A percentile compares a stretch with the other conserved stretches of the same genome.
These are phyloP conservation scores for Chalciporus pseudorubinellus DNA, from an alignment of 768 basidiomycete species.

Conservation along the genomic window DNA sequence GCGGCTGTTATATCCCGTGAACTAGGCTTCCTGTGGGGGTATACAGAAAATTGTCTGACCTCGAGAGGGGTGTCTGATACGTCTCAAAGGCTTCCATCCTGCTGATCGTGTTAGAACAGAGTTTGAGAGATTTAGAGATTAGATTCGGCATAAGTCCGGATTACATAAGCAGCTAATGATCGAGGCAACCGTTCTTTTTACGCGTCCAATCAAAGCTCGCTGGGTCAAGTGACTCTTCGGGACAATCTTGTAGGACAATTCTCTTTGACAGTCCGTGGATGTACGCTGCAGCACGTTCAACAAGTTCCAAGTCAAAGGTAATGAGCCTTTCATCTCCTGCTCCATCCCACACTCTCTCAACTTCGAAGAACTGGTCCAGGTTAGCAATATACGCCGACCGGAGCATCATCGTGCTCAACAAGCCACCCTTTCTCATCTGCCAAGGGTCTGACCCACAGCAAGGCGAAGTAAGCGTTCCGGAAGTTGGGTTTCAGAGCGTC, in stretches of 20 bases:
- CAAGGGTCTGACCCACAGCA: conserved; percentile 38
- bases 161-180: not conserved
- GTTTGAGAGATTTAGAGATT: conserved; percentile 2
- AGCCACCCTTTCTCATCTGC: conserved; percentile 56
- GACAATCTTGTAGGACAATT: too few species aligned
- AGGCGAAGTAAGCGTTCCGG: conserved; percentile 16
- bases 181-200: not conserved
- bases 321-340: not conserved
- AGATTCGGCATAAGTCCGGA: conserved; percentile 5
- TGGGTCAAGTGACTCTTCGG: too few species aligned
- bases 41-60: conserved; percentile 40
- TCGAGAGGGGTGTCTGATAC: conserved; percentile 81
- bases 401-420: conserved; percentile 54
- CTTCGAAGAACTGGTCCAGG: conserved; percentile 32
- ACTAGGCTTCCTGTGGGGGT: not conserved
- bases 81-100: conserved; percentile 64
- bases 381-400: conserved; percentile 52
- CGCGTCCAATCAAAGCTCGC: not conserved
- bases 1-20: conserved; percentile 52
- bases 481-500: conserved; percentile 1
- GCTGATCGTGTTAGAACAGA: not conserved
- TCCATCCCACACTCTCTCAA: not conserved
- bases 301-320: conserved; percentile 16
- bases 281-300: conserved; percentile 16
- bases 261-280: conserved; percentile 12